Percentiles rank a stretch among this genome's conserved stretches.
Conservation (phyloP, 352 stramenopile genomes). For the Blastocystis sp. region DNA sequence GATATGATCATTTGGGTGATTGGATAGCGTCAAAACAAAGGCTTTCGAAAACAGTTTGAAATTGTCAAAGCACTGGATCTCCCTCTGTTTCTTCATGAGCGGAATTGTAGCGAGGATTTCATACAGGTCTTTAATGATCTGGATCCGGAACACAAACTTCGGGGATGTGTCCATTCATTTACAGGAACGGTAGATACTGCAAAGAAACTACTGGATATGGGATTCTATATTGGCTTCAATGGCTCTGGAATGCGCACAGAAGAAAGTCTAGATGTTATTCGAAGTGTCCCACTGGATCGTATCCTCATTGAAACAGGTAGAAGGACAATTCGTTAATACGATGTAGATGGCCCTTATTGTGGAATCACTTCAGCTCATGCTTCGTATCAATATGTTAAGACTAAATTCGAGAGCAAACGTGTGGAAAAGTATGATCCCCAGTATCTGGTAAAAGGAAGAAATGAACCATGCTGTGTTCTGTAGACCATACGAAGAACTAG, state of each 20-base stretch:
- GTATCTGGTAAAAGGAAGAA: conserved; percentile 75
- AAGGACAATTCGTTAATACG: neutral
- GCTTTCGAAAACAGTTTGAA: conserved; percentile 71
- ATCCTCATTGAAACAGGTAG: conserved; percentile 75
- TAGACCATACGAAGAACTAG: neutral
- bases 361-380: conserved; percentile 78
- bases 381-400: conserved; percentile 73
- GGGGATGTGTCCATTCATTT: conserved; percentile 80
- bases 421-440: conserved; percentile 73
- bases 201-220: conserved; percentile 74
- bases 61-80: conserved; percentile 72
- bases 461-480: conserved; percentile 72
- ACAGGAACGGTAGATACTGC: conserved; percentile 74
- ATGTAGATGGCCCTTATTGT: conserved; percentile 76
- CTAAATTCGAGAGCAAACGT: conserved; percentile 74
- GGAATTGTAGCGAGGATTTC: conserved; percentile 77
- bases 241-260: conserved; percentile 77
- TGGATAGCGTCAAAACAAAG: conserved; percentile 16
- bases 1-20: conserved; percentile 75
- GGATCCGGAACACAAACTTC: conserved; percentile 69
- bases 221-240: conserved; percentile 78
- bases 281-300: conserved; percentile 71
- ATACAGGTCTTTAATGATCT: conserved; percentile 48
- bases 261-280: conserved; percentile 76
- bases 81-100: conserved; percentile 79